Conservation (phyloP, 345 rosid species). For the Noccaea caerulescens region DNA sequence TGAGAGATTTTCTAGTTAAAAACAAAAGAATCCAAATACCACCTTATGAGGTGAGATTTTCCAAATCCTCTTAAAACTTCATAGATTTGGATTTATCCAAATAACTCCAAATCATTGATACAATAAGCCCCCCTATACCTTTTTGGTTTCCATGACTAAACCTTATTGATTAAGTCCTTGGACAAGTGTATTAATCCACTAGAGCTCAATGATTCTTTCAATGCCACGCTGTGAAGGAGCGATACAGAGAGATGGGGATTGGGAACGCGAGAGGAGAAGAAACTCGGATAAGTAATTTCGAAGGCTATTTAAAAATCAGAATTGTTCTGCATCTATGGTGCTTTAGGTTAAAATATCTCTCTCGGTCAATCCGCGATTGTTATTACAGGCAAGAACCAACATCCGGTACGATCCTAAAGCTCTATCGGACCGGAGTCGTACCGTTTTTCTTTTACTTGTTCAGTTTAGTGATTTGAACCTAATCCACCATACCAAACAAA, state of each 20-base stretch:
- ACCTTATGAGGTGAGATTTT: too few species aligned
- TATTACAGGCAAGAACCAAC: not conserved
- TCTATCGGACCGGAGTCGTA: not conserved
- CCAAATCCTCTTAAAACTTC: too few species aligned
- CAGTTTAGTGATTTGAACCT: not conserved
- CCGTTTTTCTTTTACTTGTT: not conserved
- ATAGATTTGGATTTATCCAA: too few species aligned
- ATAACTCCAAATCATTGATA: too few species aligned
- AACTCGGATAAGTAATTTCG: not conserved
- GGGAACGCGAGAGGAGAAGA: slow-evolving; percentile 11
- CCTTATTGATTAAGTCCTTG: slow-evolving; percentile 72
- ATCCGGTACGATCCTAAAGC: not conserved
- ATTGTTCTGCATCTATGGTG: not conserved
- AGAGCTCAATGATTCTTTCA: slow-evolving; percentile 54
- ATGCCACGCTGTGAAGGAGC: slow-evolving; percentile 35
- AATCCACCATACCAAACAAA: not conserved
- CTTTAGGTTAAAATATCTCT: slow-evolving; percentile 8
- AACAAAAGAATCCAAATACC: too few species aligned
- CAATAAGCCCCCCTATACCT: too few species aligned
- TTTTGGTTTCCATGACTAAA: slow-evolving; percentile 76
- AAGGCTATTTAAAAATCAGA: slow-evolving; percentile 1
- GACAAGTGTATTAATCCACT: slow-evolving; percentile 55
- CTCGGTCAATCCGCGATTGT: not conserved
- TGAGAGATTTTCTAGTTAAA: too few species aligned
- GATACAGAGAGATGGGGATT: slow-evolving; percentile 26